These are phyloP conservation scores for Mycosphaerelloides madeirae DNA, from an alignment of 2,329 filamentous ascomycete genomes.

Conservation along the genomic window DNA sequence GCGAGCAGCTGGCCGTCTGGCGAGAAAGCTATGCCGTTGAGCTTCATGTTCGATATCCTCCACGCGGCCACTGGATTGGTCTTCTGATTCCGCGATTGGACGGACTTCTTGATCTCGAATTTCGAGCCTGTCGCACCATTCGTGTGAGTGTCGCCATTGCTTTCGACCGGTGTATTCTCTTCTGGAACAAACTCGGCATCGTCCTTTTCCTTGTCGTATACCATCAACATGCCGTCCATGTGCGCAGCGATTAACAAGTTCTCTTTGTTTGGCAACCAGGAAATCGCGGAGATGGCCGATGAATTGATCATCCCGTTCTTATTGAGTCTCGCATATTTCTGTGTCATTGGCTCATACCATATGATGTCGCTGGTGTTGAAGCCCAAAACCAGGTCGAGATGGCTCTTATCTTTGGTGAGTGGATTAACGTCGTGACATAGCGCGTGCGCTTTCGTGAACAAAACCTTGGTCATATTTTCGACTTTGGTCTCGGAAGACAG, in stretches of 20 bases:
- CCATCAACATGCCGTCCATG: constrained; percentile 82
- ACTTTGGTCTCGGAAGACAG: constrained; percentile 71
- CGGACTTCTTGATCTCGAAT: constrained; percentile 79
- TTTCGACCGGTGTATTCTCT: constrained; percentile 25
- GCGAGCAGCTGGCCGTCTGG: constrained; percentile 83
- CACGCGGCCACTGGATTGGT: constrained; percentile 86
- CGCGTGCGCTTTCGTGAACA: constrained; percentile 95
- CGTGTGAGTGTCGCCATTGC: constrained; percentile 21
- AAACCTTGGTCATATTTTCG: constrained; percentile 89
- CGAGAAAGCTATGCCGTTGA: constrained; percentile 88
- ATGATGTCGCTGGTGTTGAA: constrained; percentile 96
- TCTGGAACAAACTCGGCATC: constrained; percentile 75
- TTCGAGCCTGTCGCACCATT: constrained; percentile 20
- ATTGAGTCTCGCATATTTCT: constrained; percentile 91
- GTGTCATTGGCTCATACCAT: constrained; percentile 96
- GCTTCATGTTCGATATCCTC: constrained; percentile 85
- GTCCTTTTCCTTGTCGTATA: constrained; percentile 97
- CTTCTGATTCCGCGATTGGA: constrained; percentile 90
- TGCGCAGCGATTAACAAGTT: constrained; percentile 88
- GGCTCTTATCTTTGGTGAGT: constrained; percentile 69
- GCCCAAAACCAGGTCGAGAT: constrained; percentile 89
- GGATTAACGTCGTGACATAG: constrained; percentile 90
- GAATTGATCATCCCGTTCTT: constrained; percentile 92
- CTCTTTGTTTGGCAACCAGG: constrained; percentile 92
- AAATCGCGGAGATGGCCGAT: constrained; percentile 78